Evolutionary conservation across 208 protist genomes (phyloP).

Genomic region (Crithidia brevicula): DNA sequence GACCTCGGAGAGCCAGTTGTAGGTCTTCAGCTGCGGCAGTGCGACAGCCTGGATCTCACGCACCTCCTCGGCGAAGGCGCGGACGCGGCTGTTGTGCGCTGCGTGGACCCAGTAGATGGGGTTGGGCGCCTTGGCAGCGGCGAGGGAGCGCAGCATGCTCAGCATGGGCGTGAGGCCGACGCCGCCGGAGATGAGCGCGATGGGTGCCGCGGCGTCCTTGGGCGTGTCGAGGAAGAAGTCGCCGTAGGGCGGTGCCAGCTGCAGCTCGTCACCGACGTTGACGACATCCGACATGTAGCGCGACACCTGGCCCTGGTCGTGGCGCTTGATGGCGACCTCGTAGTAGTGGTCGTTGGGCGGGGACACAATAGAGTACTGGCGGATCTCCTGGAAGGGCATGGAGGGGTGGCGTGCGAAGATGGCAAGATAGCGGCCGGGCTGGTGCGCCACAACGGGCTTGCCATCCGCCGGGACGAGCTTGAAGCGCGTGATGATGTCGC

Average conservation of each 20-base stretch:
- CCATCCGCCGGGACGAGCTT: constrained; percentile 36
- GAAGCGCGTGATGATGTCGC: constrained; percentile 44
- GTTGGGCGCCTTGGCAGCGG: constrained; percentile 19
- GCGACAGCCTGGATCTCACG: constrained; percentile 12
- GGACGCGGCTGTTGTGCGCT: constrained; percentile 29
- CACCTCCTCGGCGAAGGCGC: constrained; percentile 34
- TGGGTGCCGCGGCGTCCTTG: constrained; percentile 13
- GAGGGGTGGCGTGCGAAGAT: constrained; percentile 42
- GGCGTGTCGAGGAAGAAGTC: constrained; percentile 42
- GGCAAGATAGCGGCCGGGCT: constrained; percentile 41
- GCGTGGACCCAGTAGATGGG: constrained; percentile 44
- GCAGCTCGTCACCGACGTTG: constrained; percentile 38
- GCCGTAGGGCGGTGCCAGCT: constrained; percentile 44
- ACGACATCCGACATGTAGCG: constrained; percentile 43
- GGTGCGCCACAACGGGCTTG: constrained; percentile 28
- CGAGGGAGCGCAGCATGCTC: constrained; percentile 42
- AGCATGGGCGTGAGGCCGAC: constrained; percentile 43
- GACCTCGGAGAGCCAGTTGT: constrained; percentile 34
- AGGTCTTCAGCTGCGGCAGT: constrained; percentile 35
- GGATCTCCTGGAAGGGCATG: constrained; percentile 48
- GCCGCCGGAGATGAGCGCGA: constrained; percentile 42
- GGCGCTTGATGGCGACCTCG: constrained; percentile 41
- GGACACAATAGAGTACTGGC: constrained; percentile 47
- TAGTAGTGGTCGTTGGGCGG: constrained; percentile 37
- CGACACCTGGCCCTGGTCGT: constrained; percentile 47